Evolutionary conservation across 805 yeast genomes (phyloP).

Genomic region (Scheffersomyces lignosus): DNA sequence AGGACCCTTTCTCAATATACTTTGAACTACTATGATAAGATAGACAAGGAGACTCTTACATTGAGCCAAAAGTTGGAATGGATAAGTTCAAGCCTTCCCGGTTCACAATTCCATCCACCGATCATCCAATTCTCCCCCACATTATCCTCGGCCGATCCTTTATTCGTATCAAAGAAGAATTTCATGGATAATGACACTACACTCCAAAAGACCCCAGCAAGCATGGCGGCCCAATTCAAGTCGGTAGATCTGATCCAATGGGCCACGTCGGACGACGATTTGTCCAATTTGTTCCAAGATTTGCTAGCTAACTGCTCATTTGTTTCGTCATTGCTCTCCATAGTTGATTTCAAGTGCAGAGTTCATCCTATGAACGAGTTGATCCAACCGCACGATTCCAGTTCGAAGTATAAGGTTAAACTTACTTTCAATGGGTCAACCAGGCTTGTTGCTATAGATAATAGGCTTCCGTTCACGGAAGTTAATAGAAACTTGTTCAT

Average conservation of each 20-base stretch:
- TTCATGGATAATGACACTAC: constrained; percentile 4
- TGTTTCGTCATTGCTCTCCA: constrained; percentile 64
- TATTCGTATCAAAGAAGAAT: constrained; percentile 1
- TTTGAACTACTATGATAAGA: constrained; percentile 20
- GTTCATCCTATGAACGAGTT: constrained; percentile 17
- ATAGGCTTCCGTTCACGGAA: constrained; percentile 42
- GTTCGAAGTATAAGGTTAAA: constrained; percentile 36
- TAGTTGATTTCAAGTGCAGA: constrained; percentile 25
- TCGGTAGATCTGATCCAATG: constrained; percentile 1
- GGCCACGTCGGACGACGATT: constrained; percentile 2
- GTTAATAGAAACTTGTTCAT: constrained; percentile 23
- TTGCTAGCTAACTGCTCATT: constrained; percentile 70
- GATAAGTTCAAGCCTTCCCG: constrained; percentile 23
- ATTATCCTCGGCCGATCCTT: constrained; percentile 3
- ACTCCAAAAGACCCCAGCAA: constrained; percentile 3
- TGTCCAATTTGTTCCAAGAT: constrained; percentile 44
- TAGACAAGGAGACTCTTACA: constrained; percentile 1
- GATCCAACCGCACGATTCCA: constrained; percentile 23
- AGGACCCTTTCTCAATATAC: constrained; percentile 19
- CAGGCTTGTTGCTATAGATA: constrained; percentile 50
- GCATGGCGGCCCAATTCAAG: constrained; percentile 3
- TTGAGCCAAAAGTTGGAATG: constrained; percentile 22
- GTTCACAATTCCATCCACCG: constrained; percentile 17
- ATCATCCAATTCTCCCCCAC: constrained; percentile 13
- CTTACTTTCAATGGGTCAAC: constrained; percentile 54